Percentiles rank a stretch among this genome's conserved stretches.
Evolutionary conservation across 768 basidiomycete species (phyloP).

Genomic region (Mrakia frigida): DNA sequence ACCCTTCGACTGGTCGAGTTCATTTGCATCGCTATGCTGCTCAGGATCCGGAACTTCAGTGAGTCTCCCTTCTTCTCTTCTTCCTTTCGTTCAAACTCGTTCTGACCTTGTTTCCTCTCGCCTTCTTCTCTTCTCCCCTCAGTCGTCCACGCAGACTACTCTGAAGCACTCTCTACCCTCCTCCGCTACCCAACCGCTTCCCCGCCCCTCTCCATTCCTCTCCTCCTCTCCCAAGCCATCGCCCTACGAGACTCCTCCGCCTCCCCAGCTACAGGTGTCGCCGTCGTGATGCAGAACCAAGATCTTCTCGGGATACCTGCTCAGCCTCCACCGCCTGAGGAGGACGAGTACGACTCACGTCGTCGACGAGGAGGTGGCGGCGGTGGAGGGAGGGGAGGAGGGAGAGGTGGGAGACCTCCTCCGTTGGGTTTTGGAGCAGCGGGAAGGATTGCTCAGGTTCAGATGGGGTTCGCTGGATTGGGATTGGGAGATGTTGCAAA

Average conservation of each 20-base stretch:
- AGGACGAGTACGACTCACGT: constrained; percentile 46
- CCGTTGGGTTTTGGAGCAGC: constrained; percentile 77
- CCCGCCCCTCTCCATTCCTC: constrained; percentile 42
- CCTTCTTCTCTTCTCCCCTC: constrained; percentile 25
- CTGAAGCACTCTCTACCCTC: constrained; percentile 71
- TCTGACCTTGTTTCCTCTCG: not conserved
- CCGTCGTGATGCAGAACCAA: constrained; percentile 74
- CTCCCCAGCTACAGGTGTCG: constrained; percentile 62
- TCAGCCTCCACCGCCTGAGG: constrained; percentile 56
- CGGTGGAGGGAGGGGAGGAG: constrained; percentile 63
- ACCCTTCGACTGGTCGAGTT: constrained; percentile 71
- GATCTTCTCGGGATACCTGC: constrained; percentile 67
- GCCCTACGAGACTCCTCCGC: constrained; percentile 68
- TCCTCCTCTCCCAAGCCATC: constrained; percentile 66
- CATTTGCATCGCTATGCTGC: constrained; percentile 90
- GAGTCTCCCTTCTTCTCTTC: constrained; percentile 41
- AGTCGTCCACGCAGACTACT: constrained; percentile 88
- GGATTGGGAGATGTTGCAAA: constrained; percentile 41
- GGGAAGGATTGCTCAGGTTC: constrained; percentile 47
- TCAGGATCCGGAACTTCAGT: constrained; percentile 86
- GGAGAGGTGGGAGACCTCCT: constrained; percentile 67
- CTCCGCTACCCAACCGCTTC: constrained; percentile 63
- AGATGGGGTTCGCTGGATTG: constrained; percentile 26
- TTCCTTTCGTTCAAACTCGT: not conserved
- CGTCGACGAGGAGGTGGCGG: constrained; percentile 59